phyloP scores from a whole-genome alignment of 306 rosid genomes.

The Prunus campanulata region DNA sequence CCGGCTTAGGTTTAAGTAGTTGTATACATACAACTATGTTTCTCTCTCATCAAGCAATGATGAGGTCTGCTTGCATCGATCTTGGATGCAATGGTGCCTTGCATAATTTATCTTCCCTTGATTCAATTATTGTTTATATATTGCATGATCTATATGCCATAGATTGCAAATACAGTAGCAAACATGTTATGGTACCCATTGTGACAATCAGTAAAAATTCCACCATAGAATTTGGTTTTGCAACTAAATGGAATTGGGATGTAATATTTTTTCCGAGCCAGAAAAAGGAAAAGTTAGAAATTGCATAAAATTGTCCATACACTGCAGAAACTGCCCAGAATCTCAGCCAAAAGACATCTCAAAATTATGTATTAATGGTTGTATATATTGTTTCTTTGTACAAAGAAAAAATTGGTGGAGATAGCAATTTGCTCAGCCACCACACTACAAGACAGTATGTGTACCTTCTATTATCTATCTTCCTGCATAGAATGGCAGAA shows the following conservation, averaged over 20 bases:
- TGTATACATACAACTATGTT: too few relatives aligned
- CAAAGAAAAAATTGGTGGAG: constrained; percentile 48
- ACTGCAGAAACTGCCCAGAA: not conserved
- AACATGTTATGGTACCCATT: not conserved
- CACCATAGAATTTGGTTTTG: not conserved
- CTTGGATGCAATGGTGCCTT: not conserved
- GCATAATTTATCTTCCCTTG: not conserved
- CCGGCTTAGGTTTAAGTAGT: too few relatives aligned
- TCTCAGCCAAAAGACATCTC: not conserved
- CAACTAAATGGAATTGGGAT: not conserved
- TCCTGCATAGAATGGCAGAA: constrained; percentile 32
- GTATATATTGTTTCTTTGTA: constrained; percentile 44
- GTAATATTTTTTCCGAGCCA: not conserved
- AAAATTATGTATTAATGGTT: constrained; percentile 18
- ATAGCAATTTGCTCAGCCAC: constrained; percentile 33
- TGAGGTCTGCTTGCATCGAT: too few relatives aligned
- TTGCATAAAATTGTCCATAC: not conserved
- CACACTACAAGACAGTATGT: constrained; percentile 30
- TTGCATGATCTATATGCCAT: too few relatives aligned
- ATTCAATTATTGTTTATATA: not conserved
- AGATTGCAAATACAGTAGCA: too few relatives aligned
- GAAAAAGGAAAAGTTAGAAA: not conserved
- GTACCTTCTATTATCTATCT: constrained; percentile 24
- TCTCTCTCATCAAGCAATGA: too few relatives aligned
- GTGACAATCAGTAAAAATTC: not conserved